Percentiles rank a stretch among this genome's conserved stretches.
Conservation (phyloP, 164 flowering plant species). For the Umbellularia californica region DNA sequence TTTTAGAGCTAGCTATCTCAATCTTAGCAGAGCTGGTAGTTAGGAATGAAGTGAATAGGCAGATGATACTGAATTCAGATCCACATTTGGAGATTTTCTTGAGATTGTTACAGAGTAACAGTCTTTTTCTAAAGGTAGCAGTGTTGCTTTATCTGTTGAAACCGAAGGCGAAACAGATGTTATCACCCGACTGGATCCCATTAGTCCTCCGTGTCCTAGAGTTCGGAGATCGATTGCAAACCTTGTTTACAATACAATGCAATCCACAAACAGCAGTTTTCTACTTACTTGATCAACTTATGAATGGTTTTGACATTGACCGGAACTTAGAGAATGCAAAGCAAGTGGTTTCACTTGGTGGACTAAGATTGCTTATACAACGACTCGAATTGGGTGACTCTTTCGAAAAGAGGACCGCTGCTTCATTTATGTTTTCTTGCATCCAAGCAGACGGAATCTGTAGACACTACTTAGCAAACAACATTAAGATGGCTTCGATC, state of each 20-base stretch:
- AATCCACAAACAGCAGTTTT: slow-evolving; percentile 52
- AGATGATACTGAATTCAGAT: slow-evolving; percentile 44
- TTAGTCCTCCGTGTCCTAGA: slow-evolving; percentile 58
- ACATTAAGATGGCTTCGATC: slow-evolving; percentile 37
- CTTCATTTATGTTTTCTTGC: slow-evolving; percentile 37
- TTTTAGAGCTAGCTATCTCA: slow-evolving; percentile 55
- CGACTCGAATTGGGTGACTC: slow-evolving; percentile 41
- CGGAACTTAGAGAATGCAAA: slow-evolving; percentile 55
- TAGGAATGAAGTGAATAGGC: slow-evolving; percentile 33
- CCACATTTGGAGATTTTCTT: slow-evolving; percentile 59
- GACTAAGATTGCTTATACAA: slow-evolving; percentile 40
- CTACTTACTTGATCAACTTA: slow-evolving; percentile 54
- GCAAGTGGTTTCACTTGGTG: slow-evolving; percentile 54
- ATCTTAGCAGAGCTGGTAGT: slow-evolving; percentile 49
- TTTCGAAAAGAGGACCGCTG: slow-evolving; percentile 37
- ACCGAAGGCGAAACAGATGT: slow-evolving; percentile 69
- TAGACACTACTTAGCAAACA: slow-evolving; percentile 45
- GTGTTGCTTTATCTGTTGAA: slow-evolving; percentile 52
- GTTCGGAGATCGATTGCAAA: slow-evolving; percentile 54
- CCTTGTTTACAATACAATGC: slow-evolving; percentile 49
- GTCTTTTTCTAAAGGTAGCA: slow-evolving; percentile 56
- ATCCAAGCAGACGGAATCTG: slow-evolving; percentile 55
- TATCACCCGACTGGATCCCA: slow-evolving; percentile 59
- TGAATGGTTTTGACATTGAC: slow-evolving; percentile 56
- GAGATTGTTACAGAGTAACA: slow-evolving; percentile 39